Evolutionary conservation across 331 rosid genomes (phyloP), one percentile per base, ranked within the genome.

Genomic region (Erythrophleum ivorense): DNA sequence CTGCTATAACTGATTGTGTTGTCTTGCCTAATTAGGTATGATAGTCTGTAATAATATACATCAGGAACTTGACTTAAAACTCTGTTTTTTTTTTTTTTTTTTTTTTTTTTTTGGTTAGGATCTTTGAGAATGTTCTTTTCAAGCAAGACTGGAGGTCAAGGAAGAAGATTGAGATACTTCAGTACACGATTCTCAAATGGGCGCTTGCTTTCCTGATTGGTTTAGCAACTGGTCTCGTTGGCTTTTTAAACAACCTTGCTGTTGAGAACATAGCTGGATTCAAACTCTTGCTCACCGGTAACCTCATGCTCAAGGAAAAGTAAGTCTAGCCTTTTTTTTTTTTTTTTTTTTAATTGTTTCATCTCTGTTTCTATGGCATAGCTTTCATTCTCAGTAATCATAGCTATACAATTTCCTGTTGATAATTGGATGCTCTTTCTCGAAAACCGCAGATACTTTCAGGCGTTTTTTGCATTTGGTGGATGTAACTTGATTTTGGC

Each of bases 61-160:
- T n/a, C n/a, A n/a, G n/a, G n/a, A n/a, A n/a, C n/a, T n/a, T n/a
- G n/a, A n/a, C n/a, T n/a, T n/a, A n/a, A n/a, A n/a, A n/a, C n/a
- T n/a, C n/a, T n/a, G n/a, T n/a, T n/a, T n/a, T n/a, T n/a, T n/a
- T n/a, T n/a, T n/a, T n/a, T n/a, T n/a, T n/a, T n/a, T n/a, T n/a
- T n/a, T n/a, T n/a, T n/a, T n/a, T n/a, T n/a, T n/a, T n/a, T n/a
- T n/a, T n/a, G n/a, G n/a, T n/a, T n/a, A n/a, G n/a, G n/a, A n/a
- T n/a, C n/a, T n/a, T 87, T 34, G 97, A 92, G 92, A 92, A 90
- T 71, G 97, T 88, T 66, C 85, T 90, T 55, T 88, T 92, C 43
- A 90, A 87, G 86, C 91, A 91, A 75, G 92, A 92, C 36, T 89
- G 97, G 97, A 91, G 97, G 66, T 86, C 94, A 24, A 86, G 90